Evolutionary conservation across 441 rosid genomes (phyloP), one percentile per base, ranked within the genome.

Genomic region (Gossypium davidsonii): DNA sequence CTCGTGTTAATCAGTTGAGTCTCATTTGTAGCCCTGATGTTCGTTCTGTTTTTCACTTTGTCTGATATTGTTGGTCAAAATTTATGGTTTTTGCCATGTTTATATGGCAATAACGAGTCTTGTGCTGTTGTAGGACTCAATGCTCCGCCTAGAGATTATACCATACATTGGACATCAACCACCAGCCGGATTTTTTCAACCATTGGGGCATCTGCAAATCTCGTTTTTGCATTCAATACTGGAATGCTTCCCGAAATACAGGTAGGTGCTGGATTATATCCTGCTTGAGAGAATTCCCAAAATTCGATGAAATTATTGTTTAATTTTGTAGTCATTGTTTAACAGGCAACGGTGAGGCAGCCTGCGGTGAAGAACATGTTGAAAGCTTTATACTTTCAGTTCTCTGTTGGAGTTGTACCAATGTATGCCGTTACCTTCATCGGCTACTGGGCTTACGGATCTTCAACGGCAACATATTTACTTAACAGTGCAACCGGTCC

Each of bases 211-310:
- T 67, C 87, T 3, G 98, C 98, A 6, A 94, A 74, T 82, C 88
- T 94, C 0, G 91, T 91, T 67, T 94, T 94, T 65, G 94, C 97
- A 53, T 94, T 83, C 76, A 94, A 94, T 73, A 90, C 97, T 3
- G 98, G 98, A 68, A 94, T 94, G 98, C 93, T 92, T 74, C 98
- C 97, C 42, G 98, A 94, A 77, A 92, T 94, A 76, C 98, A 94
- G 92, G 98, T 94, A 78, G 17, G 28, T 1, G 1, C 34, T 14
- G 9, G 39, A 23, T 60, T 57, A 72, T 37, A 44, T 15, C 63
- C 7, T 0, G 34, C 12, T 57, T 1, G 10, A 1, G 26, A 21
- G 6, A 62, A 15, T 62, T 62, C 67, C 6, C 18, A 3, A 23
- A 62, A 62, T 34, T 37, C 0, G 2, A 9, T 25, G 4, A 55